These are phyloP conservation scores for Limonium bicolor DNA, from an alignment of 148 eudicot species.

Conservation along the genomic window DNA sequence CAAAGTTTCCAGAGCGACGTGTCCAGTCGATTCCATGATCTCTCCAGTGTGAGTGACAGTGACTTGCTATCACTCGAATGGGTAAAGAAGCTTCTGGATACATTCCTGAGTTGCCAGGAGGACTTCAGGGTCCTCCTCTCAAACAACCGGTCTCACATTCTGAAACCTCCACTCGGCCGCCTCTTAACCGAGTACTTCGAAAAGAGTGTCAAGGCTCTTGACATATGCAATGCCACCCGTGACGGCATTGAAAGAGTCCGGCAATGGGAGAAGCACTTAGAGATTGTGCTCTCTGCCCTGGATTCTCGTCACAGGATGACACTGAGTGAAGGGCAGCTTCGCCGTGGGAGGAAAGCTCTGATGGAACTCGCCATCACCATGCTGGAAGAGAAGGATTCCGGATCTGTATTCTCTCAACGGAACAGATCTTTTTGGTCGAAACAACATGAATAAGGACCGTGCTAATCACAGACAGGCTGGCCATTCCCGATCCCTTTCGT, in stretches of 20 bases:
- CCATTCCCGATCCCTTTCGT: constrained; percentile 47
- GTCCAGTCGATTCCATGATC: constrained; percentile 20
- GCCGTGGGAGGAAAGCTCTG: constrained; percentile 44
- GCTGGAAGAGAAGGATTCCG: constrained; percentile 43
- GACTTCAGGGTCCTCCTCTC: constrained; percentile 25
- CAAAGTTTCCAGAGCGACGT: constrained; percentile 25
- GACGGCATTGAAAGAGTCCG: constrained; percentile 57
- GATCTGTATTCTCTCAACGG: constrained; percentile 28
- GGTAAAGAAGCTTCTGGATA: constrained; percentile 34
- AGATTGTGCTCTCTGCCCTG: constrained; percentile 31
- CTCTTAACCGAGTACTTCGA: constrained; percentile 34
- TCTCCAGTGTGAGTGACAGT: constrained; percentile 21
- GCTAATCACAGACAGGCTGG: constrained; percentile 11
- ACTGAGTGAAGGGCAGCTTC: constrained; percentile 18
- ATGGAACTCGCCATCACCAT: constrained; percentile 42
- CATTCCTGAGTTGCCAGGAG: constrained; percentile 34
- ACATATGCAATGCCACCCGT: constrained; percentile 52
- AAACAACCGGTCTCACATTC: constrained; percentile 20
- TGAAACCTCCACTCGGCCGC: constrained; percentile 35
- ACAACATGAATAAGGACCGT: constrained; percentile 24
- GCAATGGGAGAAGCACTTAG: constrained; percentile 46
- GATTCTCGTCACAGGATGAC: constrained; percentile 14
- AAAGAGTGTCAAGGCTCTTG: constrained; percentile 43
- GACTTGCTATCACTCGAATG: constrained; percentile 47
- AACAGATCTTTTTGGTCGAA: constrained; percentile 55